Evolutionary conservation across 805 yeast genomes (phyloP), one percentile per base, ranked within the genome.

Genomic region (Candida arabinofermentans): DNA sequence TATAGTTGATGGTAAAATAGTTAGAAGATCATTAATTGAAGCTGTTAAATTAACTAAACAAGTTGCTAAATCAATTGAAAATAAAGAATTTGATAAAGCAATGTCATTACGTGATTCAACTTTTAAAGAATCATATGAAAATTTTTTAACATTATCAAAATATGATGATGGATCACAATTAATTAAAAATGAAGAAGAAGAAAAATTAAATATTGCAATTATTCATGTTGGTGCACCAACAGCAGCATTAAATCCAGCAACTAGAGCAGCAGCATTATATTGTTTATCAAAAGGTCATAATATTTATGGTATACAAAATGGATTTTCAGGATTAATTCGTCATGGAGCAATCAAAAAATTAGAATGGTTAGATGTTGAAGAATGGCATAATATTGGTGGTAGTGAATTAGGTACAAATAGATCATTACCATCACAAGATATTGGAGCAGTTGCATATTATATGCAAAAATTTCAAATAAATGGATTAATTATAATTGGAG

Each of bases 341-440:
- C 95, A 90, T 61, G 98, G 89, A 52, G 77, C 93, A 7, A 83
- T 93, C 22, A 70, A 75, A 40, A 79, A 78, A 56, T 64, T 93
- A 35, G 68, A 72, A 23, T 93, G 97, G 97, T 66, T 82, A 46
- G 90, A 86, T 55, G 86, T 89, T 43, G 95, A 86, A 62, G 83
- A 80, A 46, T 90, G 96, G 96, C 82, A 80, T 61, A 79, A 83
- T 46, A 57, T 77, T 45, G 99, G 99, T 57, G 99, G 99, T 23
- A 87, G 96, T 24, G 97, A 90, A 61, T 83, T 93, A 48, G 99
- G 99, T 55, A 93, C 99, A 26, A 93, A 93, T 72, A 77, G 99
- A 58, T 71, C 82, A 33, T 72, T 88, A 24, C 99, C 99, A 17
- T 70, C 74, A 24, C 82, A 78, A 41, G 97, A 91, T 63, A 65